Evolutionary conservation across 176 grass and related monocot genomes (phyloP), one percentile per base, ranked within the genome.

Genomic region (Carex pumila): DNA sequence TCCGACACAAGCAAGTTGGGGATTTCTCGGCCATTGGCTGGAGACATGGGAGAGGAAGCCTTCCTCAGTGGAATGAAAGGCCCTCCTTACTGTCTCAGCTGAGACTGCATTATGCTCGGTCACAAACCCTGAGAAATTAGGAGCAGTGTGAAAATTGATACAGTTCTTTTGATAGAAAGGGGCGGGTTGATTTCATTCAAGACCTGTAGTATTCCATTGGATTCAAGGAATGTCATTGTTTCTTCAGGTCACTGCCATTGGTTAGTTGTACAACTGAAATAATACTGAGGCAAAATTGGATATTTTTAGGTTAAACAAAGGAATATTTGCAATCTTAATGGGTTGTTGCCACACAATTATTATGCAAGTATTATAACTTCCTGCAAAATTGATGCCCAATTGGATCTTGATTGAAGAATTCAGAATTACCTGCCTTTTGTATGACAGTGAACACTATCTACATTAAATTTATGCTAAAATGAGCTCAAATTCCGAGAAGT

Each of bases 1-100:
- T 64, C 92, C 92, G 7, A 94, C 92, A 0, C 88, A 89, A 18
- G 92, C 92, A 8, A 94, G 74, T 45, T 88, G 92, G 1, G 92
- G 88, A 43, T 87, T 92, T 50, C 64, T 84, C 22, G 84, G 63
- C 92, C 90, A 94, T 57, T 90, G 90, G 74, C 87, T 92, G 79
- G 90, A 90, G 4, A 94, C 92, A 85, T 91, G 61, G 50, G 88
- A 92, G 57, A 94, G 86, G 75, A 94, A 94, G 36, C 90, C 92
- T 70, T 94, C 92, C 83, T 94, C 92, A 0, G 86, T 94, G 31
- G 90, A 81, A 37, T 88, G 82, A 58, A 85, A 90, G n/a, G 92
- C 87, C 81, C 88, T 87, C 25, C 59, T 70, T 75, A 92, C 88
- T 53, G 84, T 85, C 84, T 94, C 90, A 17, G 56, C 80, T 21